Conservation (phyloP, 1,284 basidiomycete species). For the Cerioporus squamosus region DNA sequence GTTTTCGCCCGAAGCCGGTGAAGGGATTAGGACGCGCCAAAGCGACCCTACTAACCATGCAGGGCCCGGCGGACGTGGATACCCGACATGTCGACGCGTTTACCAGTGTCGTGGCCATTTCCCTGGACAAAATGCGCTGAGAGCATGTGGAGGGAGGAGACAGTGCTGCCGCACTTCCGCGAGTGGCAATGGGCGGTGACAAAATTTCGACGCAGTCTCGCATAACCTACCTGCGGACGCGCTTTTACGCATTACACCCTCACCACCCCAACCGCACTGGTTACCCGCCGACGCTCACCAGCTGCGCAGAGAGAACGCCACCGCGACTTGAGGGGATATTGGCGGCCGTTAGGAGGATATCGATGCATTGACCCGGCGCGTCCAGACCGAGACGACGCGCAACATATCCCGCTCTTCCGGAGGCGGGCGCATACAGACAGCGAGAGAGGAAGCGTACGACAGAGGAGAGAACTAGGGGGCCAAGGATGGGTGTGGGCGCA, state of each 20-base stretch:
- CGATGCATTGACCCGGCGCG: too few species aligned
- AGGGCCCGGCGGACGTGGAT: not conserved
- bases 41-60: too few species aligned
- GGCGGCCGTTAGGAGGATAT: not conserved
- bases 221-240: slow-evolving; percentile 3
- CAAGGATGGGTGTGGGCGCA: not conserved
- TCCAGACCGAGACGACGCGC: too few species aligned
- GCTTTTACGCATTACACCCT: not conserved
- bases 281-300: not conserved
- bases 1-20: too few species aligned
- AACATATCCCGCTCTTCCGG: not conserved
- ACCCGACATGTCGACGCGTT: not conserved
- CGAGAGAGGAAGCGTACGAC: not conserved
- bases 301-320: not conserved
- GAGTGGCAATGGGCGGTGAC: not conserved
- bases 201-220: not conserved
- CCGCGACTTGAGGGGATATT: not conserved
- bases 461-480: not conserved
- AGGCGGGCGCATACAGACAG: not conserved
- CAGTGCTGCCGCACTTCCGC: too few species aligned
- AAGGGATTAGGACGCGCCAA: too few species aligned
- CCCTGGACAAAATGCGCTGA: too few species aligned
- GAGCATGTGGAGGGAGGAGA: too few species aligned
- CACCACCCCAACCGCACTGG: not conserved
- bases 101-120: not conserved